phyloP scores from a whole-genome alignment of 2,329 filamentous ascomycete genomes.

The Aureobasidium sp. region DNA sequence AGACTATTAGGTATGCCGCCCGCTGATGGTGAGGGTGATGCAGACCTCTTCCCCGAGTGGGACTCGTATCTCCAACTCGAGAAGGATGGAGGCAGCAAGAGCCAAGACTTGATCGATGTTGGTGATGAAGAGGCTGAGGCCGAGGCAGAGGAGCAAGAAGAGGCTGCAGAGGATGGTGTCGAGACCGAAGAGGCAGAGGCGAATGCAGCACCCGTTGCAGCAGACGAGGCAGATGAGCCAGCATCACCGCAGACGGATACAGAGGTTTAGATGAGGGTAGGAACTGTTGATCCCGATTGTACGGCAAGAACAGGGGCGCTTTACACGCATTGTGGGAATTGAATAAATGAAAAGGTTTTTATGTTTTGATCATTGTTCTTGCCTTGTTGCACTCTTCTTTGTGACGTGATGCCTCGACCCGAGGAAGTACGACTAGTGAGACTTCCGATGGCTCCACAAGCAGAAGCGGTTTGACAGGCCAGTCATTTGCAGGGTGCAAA shows the following conservation, averaged over 20 bases:
- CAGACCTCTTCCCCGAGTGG: conserved; percentile 94
- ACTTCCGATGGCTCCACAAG: too few species aligned
- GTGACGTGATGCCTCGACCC: too few species aligned
- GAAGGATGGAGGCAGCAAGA: conserved; percentile 54
- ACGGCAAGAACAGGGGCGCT: neutral
- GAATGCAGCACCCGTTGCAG: conserved; percentile 1
- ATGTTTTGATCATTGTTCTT: neutral
- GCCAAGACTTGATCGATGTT: conserved; percentile 35
- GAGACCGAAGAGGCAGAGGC: conserved; percentile 16
- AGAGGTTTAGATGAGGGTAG: conserved; percentile 9
- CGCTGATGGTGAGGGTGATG: conserved; percentile 52
- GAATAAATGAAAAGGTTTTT: conserved; percentile 1
- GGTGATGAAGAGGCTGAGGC: conserved; percentile 20
- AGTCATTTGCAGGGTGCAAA: too few species aligned
- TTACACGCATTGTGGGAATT: neutral
- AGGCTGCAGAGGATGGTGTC: conserved; percentile 14
- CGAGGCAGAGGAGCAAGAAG: conserved; percentile 16
- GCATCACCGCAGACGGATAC: conserved; percentile 16
- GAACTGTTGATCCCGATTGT: neutral
- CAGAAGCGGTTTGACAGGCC: too few species aligned
- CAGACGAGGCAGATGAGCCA: conserved; percentile 15
- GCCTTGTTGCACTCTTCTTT: too few species aligned
- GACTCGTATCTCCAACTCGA: conserved; percentile 82
- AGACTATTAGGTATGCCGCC: conserved; percentile 77
- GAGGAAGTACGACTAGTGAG: too few species aligned